A percentile compares a stretch with the other conserved stretches of the same genome.
phyloP scores from a whole-genome alignment of 1,284 basidiomycete species.

The Rhodotorula sp. region DNA sequence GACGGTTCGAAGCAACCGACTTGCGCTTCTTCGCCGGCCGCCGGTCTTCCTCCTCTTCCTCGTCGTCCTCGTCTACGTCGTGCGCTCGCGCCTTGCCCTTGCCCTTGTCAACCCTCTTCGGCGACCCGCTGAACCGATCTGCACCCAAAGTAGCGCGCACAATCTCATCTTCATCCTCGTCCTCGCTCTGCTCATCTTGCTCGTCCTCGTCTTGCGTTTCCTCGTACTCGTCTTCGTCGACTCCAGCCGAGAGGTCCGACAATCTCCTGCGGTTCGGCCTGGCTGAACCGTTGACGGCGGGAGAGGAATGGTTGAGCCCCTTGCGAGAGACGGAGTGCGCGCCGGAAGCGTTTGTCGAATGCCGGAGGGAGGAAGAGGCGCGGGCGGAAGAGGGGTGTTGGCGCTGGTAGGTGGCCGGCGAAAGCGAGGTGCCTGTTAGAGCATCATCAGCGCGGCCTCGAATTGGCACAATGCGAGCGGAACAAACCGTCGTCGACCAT shows the following conservation, averaged over 20 bases:
- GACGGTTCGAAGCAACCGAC: neutral
- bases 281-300: neutral
- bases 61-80: neutral
- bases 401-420: constrained; percentile 15
- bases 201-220: neutral
- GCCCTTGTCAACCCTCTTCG: constrained; percentile 6
- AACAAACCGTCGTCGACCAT: constrained; percentile 61
- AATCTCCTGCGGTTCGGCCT: neutral
- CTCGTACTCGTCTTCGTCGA: constrained; percentile 2
- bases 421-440: constrained; percentile 11
- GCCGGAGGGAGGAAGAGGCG: constrained; percentile 15
- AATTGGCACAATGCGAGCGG: neutral
- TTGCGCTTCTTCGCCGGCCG: no score
- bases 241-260: constrained; percentile 12
- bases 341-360: constrained; percentile 16
- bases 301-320: constrained; percentile 12
- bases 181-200: constrained; percentile 2
- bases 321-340: constrained; percentile 12
- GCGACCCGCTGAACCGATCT: neutral
- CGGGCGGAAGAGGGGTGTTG: constrained; percentile 10
- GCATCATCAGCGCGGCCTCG: neutral
- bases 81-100: neutral
- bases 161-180: constrained; percentile 17
- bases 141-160: constrained; percentile 7
- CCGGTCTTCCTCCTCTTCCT: neutral